Evolutionary conservation across 495 filamentous ascomycete species (phyloP).

Genomic region (Neurospora pannonica): DNA sequence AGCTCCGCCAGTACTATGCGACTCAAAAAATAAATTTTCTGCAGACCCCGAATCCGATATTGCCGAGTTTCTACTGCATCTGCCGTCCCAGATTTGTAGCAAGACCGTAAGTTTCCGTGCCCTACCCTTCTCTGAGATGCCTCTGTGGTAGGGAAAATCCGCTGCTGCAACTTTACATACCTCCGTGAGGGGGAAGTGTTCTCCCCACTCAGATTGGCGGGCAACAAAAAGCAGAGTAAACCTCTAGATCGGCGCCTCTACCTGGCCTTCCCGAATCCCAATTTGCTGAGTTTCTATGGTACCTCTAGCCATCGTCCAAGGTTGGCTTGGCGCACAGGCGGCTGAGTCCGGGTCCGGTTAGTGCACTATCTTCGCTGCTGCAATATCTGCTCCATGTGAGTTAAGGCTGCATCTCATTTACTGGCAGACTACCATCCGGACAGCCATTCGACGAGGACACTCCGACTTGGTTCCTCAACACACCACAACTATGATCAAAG

Average conservation of each 20-base stretch:
- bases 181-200: background rate
- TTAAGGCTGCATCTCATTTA: background rate
- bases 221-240: background rate
- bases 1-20: background rate
- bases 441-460: background rate
- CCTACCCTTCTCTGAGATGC: background rate
- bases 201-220: background rate
- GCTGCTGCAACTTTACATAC: background rate
- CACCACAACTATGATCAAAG: background rate
- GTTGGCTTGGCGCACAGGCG: background rate
- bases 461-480: background rate
- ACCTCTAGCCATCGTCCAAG: background rate
- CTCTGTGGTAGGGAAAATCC: background rate
- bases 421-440: background rate
- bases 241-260: background rate
- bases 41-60: background rate
- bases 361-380: background rate
- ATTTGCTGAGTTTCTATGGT: background rate
- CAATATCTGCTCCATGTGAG: accelerated
- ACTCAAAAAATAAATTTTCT: background rate
- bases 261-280: background rate
- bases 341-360: background rate
- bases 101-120: too few relatives aligned
- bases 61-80: background rate
- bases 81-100: background rate